These are phyloP conservation scores for Xylaria castorea DNA, from an alignment of 495 filamentous ascomycete genomes.

Conservation along the genomic window DNA sequence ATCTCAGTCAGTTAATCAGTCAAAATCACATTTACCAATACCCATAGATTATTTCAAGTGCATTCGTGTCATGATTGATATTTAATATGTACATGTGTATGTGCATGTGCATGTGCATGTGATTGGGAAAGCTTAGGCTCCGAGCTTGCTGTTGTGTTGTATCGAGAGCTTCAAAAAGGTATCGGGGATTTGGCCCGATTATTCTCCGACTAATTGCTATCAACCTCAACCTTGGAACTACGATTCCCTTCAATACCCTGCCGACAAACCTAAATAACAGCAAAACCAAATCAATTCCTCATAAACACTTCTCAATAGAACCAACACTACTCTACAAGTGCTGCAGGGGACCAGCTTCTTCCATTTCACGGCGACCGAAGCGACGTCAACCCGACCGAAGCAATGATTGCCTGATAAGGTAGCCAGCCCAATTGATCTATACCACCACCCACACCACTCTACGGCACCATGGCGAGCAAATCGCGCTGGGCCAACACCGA, in stretches of 20 bases:
- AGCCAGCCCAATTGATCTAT: neutral
- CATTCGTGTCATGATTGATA: neutral
- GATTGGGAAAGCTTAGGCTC: neutral
- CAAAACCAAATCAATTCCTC: neutral
- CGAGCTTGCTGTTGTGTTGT: neutral
- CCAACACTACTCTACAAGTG: neutral
- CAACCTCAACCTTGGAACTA: conserved; percentile 13
- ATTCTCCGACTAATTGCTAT: conserved; percentile 12
- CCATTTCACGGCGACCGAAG: neutral
- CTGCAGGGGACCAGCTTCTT: neutral
- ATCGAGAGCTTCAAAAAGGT: conserved; percentile 23
- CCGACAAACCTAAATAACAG: neutral
- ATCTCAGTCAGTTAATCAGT: too few species aligned
- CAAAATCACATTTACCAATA: neutral
- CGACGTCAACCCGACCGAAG: neutral
- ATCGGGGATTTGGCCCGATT: conserved; percentile 23
- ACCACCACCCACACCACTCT: neutral
- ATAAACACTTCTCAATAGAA: neutral
- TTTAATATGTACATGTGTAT: neutral
- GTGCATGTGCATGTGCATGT: neutral
- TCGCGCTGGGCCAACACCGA: conserved; percentile 89
- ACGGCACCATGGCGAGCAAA: conserved; percentile 64
- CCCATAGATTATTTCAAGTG: neutral
- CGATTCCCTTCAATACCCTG: neutral
- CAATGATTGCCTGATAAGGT: conserved; percentile 14